These are phyloP conservation scores for Middelhovenomyces tepae DNA, from an alignment of 805 yeast genomes.

Conservation along the genomic window DNA sequence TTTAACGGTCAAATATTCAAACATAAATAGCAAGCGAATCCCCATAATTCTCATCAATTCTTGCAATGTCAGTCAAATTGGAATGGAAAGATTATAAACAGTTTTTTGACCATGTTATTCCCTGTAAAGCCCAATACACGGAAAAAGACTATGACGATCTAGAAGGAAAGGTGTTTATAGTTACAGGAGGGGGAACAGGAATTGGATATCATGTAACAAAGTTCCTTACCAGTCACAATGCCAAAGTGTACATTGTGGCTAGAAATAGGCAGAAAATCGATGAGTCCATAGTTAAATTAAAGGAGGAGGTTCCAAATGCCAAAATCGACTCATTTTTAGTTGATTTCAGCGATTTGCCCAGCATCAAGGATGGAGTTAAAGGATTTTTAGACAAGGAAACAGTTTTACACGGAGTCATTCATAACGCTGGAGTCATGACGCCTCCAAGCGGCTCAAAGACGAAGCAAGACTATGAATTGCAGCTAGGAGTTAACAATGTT, in stretches of 20 bases:
- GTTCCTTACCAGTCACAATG: constrained; percentile 26
- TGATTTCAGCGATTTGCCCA: constrained; percentile 32
- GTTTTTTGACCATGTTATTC: constrained; percentile 4
- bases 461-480: constrained; percentile 38
- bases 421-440: constrained; percentile 40
- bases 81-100: no score
- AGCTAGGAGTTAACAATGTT: constrained; percentile 39
- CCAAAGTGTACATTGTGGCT: constrained; percentile 31
- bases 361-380: constrained; percentile 32
- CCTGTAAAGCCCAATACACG: constrained; percentile 20
- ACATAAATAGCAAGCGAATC: no score
- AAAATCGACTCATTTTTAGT: constrained; percentile 13
- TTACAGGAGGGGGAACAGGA: constrained; percentile 31
- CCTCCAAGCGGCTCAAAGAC: constrained; percentile 32
- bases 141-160: constrained; percentile 29
- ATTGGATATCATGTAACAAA: constrained; percentile 29
- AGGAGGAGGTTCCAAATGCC: constrained; percentile 19
- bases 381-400: constrained; percentile 22
- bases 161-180: constrained; percentile 25
- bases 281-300: constrained; percentile 23
- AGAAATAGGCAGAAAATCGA: constrained; percentile 30
- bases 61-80: no score
- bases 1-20: no score
- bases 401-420: constrained; percentile 30
- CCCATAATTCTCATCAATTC: no score